Base-by-base conservation (phyloP, 257 asterid species). In the Solanum phureja region DNA sequence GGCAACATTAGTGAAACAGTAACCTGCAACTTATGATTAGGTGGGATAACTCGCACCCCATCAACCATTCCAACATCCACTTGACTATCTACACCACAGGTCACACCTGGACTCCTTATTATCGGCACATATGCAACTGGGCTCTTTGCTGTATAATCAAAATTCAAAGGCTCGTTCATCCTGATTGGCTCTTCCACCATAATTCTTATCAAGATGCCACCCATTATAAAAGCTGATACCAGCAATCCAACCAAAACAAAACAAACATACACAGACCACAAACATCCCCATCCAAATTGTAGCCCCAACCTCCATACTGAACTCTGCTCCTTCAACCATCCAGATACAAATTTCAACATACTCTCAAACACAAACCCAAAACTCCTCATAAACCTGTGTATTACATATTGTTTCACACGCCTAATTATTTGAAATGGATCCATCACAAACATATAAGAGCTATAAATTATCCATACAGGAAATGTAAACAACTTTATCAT, bases 251-350 rank as follows among this genome's bases (percentile, higher is more conserved):
- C 91, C 94, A 97, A 91, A 35, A 96, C 93, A 87, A 92, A 73
- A 87, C 97, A 93, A 49, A 95, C 99, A 71, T 97, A 97, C 88
- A 89, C 90, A 7, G 98, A 91, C 99, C 98, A 96, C 92, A 97
- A 88, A 83, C 96, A 86, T 74, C 99, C 99, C 99, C 99, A 96
- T 29, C 95, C 95, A 40, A 94, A 91, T 87, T 93, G 96, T 91
- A 97, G 64, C 21, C 94, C 96, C 73, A 93, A 89, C 88, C 91
- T 96, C 96, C 96, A 93, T 24, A 93, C 60, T 9, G 94, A 93
- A 42, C 88, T 91, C 77, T 95, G 93, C 71, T 93, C 95, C 82
- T 89, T 91, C 77, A 95, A 88, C 95, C 97, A 94, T 89, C 92
- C 92, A 88, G 87, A 84, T 58, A 90, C 91, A 83, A 62, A 89